A percentile compares a stretch with the other conserved stretches of the same genome.
phyloP scores from a whole-genome alignment of 257 asterid genomes.

The Solanum acaule region DNA sequence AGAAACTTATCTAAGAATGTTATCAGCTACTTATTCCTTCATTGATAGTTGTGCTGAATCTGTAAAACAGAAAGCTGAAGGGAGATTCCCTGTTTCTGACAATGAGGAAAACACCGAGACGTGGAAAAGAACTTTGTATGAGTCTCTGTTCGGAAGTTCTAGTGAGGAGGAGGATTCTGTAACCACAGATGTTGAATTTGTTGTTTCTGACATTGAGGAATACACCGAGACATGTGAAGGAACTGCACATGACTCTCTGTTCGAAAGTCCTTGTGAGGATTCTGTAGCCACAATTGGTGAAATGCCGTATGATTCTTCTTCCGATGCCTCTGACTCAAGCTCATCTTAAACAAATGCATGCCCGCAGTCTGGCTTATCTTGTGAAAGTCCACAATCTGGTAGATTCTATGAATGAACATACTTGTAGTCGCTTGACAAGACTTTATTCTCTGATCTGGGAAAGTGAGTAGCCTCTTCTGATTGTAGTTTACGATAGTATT shows the following conservation, averaged over 20 bases:
- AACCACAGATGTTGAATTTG: neutral
- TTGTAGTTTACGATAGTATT: neutral
- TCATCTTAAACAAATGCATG: neutral
- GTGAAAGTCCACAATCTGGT: neutral
- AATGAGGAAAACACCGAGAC: constrained; percentile 11
- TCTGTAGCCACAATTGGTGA: too few relatives aligned
- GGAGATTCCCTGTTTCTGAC: constrained; percentile 11
- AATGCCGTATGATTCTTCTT: neutral
- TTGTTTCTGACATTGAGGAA: neutral
- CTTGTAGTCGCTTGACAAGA: neutral
- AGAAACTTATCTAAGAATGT: neutral
- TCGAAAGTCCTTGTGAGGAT: neutral
- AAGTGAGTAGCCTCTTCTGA: neutral
- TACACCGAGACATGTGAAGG: neutral
- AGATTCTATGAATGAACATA: neutral
- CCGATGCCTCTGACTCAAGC: constrained; percentile 5
- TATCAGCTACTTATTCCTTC: neutral
- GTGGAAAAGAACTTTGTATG: neutral
- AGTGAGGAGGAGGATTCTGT: constrained; percentile 18
- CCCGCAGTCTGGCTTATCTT: neutral
- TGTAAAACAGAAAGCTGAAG: neutral
- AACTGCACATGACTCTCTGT: neutral
- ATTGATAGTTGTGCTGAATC: neutral
- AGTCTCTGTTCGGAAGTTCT: neutral
- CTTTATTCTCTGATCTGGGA: neutral